These are phyloP conservation scores for Fraxinus ornus DNA, from an alignment of 305 asterid species.

Conservation along the genomic window DNA sequence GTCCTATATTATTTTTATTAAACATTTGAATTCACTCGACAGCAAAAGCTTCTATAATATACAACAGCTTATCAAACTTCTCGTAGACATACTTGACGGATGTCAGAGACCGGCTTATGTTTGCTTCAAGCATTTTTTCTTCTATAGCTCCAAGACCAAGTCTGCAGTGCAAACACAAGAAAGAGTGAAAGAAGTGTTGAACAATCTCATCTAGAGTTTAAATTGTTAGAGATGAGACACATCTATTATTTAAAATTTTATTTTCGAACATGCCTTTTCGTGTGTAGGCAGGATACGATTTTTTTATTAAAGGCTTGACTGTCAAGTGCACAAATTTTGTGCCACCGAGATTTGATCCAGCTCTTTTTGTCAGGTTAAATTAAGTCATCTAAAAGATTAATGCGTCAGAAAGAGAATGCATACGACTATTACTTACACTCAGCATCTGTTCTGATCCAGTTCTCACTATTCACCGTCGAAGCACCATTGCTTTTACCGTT, in stretches of 20 bases:
- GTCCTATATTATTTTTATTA: slow-evolving; percentile 7
- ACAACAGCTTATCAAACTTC: neutral
- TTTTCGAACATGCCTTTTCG: neutral
- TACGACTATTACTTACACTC: slow-evolving; percentile 37
- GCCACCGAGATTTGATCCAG: too few relatives aligned
- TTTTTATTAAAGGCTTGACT: neutral
- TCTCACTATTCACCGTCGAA: slow-evolving; percentile 26
- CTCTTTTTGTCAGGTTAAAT: neutral
- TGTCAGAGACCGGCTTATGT: neutral
- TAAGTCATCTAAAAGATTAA: neutral
- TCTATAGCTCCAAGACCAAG: slow-evolving; percentile 43
- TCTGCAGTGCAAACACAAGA: slow-evolving; percentile 21
- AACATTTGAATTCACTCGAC: neutral
- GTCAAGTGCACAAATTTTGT: too few relatives aligned
- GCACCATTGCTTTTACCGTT: neutral
- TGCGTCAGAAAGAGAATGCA: neutral
- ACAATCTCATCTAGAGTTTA: neutral
- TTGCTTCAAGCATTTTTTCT: slow-evolving; percentile 1
- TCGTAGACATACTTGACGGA: neutral
- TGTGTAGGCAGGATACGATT: neutral
- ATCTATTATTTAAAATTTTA: neutral
- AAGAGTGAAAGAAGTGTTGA: neutral
- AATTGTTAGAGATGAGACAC: neutral
- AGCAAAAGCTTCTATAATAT: neutral
- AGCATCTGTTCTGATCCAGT: slow-evolving; percentile 42